Percentiles rank a stretch among this genome's conserved stretches.
Evolutionary conservation across 2,329 filamentous ascomycete genomes (phyloP).

Genomic region (Alternaria burnsii): DNA sequence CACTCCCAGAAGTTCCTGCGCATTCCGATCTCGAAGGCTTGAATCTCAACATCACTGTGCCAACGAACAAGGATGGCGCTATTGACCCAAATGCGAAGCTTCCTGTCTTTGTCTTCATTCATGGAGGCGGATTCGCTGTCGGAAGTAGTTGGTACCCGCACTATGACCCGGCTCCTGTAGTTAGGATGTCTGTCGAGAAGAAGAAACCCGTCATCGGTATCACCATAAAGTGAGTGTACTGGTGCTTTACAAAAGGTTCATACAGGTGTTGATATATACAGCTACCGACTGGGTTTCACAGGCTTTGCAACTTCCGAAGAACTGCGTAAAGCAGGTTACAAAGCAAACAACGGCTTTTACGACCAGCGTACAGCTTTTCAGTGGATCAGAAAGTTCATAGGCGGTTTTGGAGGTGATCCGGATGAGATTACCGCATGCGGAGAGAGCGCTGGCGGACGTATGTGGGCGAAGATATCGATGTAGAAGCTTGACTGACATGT

Average conservation of each 20-base stretch:
- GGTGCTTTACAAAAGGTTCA: slow-evolving; percentile 42
- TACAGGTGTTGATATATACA: slow-evolving; percentile 13
- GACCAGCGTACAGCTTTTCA: slow-evolving; percentile 49
- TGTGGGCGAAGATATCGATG: slow-evolving; percentile 10
- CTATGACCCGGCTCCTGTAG: slow-evolving; percentile 58
- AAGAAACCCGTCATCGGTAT: slow-evolving; percentile 58
- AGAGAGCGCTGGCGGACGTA: slow-evolving; percentile 60
- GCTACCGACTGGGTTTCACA: slow-evolving; percentile 44
- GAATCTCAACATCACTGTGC: slow-evolving; percentile 62
- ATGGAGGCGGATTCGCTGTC: slow-evolving; percentile 61
- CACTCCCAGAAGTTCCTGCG: slow-evolving; percentile 45
- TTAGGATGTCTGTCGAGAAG: slow-evolving; percentile 55
- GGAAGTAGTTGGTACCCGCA: slow-evolving; percentile 64
- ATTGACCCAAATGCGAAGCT: slow-evolving; percentile 46
- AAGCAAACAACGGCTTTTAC: slow-evolving; percentile 46
- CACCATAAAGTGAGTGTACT: slow-evolving; percentile 54
- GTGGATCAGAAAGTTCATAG: slow-evolving; percentile 51
- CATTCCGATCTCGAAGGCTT: slow-evolving; percentile 61
- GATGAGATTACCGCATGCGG: slow-evolving; percentile 54
- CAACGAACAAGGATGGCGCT: slow-evolving; percentile 35
- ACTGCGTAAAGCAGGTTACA: slow-evolving; percentile 54
- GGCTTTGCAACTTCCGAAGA: slow-evolving; percentile 58
- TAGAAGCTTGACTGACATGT: slow-evolving; percentile 5
- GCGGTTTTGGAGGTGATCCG: slow-evolving; percentile 51
- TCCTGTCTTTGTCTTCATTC: slow-evolving; percentile 63